Conservation (phyloP, 345 rosid genomes). For the Brassica incana region DNA sequence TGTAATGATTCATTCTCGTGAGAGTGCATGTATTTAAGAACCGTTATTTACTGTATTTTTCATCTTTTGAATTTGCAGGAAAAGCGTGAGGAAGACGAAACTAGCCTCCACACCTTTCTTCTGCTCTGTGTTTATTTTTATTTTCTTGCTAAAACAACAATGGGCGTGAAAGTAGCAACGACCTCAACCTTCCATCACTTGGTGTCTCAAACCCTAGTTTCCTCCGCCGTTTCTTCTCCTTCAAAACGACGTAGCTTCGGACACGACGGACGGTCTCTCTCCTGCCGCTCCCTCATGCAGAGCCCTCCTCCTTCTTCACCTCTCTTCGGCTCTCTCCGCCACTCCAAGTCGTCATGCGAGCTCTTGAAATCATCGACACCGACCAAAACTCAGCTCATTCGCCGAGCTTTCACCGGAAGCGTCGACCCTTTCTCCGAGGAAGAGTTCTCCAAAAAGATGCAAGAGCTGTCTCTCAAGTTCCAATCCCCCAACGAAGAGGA, state of each 20-base stretch:
- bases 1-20: slow-evolving; percentile 37
- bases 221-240: slow-evolving; percentile 57
- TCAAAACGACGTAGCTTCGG: slow-evolving; percentile 48
- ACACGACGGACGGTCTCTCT: slow-evolving; percentile 30
- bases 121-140: neutral
- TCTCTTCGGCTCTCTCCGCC: slow-evolving; percentile 44
- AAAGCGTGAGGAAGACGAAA: slow-evolving; percentile 18
- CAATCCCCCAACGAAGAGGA: slow-evolving; percentile 20
- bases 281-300: slow-evolving; percentile 40
- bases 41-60: neutral
- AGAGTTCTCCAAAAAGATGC: slow-evolving; percentile 63
- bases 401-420: slow-evolving; percentile 56
- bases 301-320: slow-evolving; percentile 40
- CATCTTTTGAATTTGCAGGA: slow-evolving; percentile 40
- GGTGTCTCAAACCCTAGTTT: slow-evolving; percentile 63
- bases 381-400: slow-evolving; percentile 35
- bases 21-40: slow-evolving; percentile 13
- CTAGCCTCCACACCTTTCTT: neutral
- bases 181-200: slow-evolving; percentile 53
- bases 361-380: slow-evolving; percentile 39
- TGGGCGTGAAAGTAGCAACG: slow-evolving; percentile 71
- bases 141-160: slow-evolving; percentile 13
- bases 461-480: slow-evolving; percentile 57
- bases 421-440: slow-evolving; percentile 63
- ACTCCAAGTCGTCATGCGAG: slow-evolving; percentile 56